These are phyloP conservation scores for Hypoxylon rickii DNA, from an alignment of 495 filamentous ascomycete species.

Conservation along the genomic window DNA sequence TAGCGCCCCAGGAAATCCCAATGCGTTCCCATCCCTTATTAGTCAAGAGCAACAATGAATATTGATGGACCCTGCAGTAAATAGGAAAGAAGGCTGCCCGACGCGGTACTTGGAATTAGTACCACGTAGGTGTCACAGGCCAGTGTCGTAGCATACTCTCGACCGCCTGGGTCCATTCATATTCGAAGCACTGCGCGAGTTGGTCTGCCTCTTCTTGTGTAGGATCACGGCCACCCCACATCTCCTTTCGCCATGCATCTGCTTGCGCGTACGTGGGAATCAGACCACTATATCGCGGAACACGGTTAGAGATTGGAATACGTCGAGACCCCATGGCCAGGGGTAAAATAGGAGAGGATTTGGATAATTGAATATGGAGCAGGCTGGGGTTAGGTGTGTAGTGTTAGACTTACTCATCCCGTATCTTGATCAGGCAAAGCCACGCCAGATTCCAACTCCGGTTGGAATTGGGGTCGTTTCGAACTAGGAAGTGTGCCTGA, in stretches of 20 bases:
- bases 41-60: not conserved
- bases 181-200: constrained; percentile 64
- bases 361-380: not conserved
- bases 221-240: constrained; percentile 72
- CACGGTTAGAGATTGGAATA: not conserved
- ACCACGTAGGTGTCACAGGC: constrained; percentile 61
- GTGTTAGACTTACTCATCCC: constrained; percentile 61
- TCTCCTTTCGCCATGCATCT: constrained; percentile 66
- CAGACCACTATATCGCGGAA: constrained; percentile 52
- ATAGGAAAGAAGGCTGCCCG: not conserved
- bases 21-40: too few relatives aligned
- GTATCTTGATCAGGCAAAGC: constrained; percentile 71
- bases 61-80: not conserved
- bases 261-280: constrained; percentile 62
- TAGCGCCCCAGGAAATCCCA: not conserved
- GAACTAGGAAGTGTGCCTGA: constrained; percentile 68
- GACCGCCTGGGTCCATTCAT: constrained; percentile 71
- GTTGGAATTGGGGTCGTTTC: constrained; percentile 65
- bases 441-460: constrained; percentile 80
- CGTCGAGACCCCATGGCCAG: not conserved
- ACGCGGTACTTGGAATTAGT: constrained; percentile 28
- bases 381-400: too few relatives aligned
- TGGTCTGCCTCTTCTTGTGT: constrained; percentile 58
- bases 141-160: constrained; percentile 71
- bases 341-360: not conserved